Evolutionary conservation across 805 yeast genomes (phyloP), one percentile per base, ranked within the genome.

Genomic region (Candida saitoana): DNA sequence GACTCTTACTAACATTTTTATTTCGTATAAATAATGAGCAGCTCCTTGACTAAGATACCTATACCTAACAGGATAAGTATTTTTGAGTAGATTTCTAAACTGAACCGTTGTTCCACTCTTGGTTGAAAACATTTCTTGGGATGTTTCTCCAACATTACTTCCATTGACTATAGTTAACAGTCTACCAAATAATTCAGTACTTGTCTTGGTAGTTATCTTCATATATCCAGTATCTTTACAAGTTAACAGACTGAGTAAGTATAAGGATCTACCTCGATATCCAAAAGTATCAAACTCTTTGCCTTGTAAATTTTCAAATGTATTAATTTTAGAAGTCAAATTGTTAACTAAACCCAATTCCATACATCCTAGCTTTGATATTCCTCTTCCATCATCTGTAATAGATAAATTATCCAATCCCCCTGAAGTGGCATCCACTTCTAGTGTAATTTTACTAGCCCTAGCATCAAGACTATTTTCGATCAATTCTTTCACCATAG

Each of bases 391-490:
- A 22, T 35, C 17, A 22, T 35, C 38, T 17, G 16, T 22, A 5
- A 35, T 16, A 12, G 24, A 14, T 5, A 35, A 19, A 24, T 35
- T 9, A 20, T 35, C 25, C 30, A 35, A 35, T 5, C 38, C 38
- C 9, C 30, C 15, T 5, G 38, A 19, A n/a, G 14, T 35, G 3
- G 18, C n/a, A 35, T 35, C 38, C 11, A 35, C 3, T 24, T 35
- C 38, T 14, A 35, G 5, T 14, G 38, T 19, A 6, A 35, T 35
- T 4, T n/a, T 17, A 20, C 14, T 20, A 12, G 38, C 38, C 4
- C n/a, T 14, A 5, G 38, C 29, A 22, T 35, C 30, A 12, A 35
- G 18, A 22, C 38, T 35, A 35, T 35, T 35, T 20, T 35, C 38
- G 15, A 35, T 35, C 38, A 35, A 35, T 20, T 18, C 25, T 15